Evolutionary conservation across 345 rosid genomes (phyloP).

Genomic region (Litchi chinensis): DNA sequence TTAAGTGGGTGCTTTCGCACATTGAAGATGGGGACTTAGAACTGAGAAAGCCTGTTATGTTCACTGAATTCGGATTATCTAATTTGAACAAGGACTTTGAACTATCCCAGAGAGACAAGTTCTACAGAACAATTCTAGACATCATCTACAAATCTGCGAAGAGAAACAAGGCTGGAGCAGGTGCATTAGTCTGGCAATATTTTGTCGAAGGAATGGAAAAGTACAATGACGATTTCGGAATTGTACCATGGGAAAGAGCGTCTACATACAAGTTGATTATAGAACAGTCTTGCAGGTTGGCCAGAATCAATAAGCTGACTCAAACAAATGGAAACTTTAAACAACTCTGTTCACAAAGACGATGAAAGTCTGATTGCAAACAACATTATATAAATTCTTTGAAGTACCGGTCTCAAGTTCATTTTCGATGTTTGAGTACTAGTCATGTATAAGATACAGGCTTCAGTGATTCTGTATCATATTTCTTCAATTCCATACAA

Average conservation of each 20-base stretch:
- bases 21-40: constrained; percentile 83
- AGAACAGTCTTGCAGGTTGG: constrained; percentile 74
- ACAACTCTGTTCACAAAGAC: constrained; percentile 46
- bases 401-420: not conserved
- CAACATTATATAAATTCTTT: not conserved
- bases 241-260: constrained; percentile 76
- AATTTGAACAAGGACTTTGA: constrained; percentile 70
- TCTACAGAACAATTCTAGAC: constrained; percentile 59
- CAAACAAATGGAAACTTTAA: constrained; percentile 37
- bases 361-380: constrained; percentile 25
- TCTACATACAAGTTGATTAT: constrained; percentile 56
- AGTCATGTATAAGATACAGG: not conserved
- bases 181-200: constrained; percentile 83
- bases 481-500: constrained; percentile 12
- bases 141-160: constrained; percentile 67
- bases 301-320: constrained; percentile 40
- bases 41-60: constrained; percentile 78
- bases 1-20: constrained; percentile 89
- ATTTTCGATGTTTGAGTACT: not conserved
- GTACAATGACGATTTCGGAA: constrained; percentile 79
- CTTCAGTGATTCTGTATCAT: constrained; percentile 10
- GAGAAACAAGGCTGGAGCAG: constrained; percentile 77
- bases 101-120: constrained; percentile 57
- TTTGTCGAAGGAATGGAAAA: constrained; percentile 83
- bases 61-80: constrained; percentile 85